Evolutionary conservation across 495 filamentous ascomycete species (phyloP), one percentile per base, ranked within the genome.

Genomic region (Oidiodendron maius): DNA sequence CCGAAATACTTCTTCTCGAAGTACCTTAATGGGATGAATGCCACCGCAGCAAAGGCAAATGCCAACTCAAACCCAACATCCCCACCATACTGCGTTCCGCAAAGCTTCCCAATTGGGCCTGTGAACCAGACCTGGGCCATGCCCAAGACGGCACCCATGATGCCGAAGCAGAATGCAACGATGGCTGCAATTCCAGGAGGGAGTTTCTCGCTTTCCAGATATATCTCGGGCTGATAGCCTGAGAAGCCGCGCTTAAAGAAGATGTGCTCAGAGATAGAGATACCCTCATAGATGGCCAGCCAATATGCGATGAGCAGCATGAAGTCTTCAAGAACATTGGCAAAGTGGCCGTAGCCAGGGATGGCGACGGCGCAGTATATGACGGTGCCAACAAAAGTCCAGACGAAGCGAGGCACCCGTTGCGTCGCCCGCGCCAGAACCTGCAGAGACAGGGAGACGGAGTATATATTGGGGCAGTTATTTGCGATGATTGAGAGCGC

Each of bases 401-500:
- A 93, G 47, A 91, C 52, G 62, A 88, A 90, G 4, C 88, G 81
- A 15, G 88, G 88, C 47, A 94, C 77, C 36, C 70, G 71, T 61
- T 82, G 80, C 12, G 81, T 80, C 60, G 70, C 73, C 34, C 73
- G 73, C 16, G 75, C 77, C 24, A 94, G 61, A 10, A 89, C 75
- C 62, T 91, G 87, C 40, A 91, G 71, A 24, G 82, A 82, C 20
- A 94, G 74, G 2, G 77, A 77, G 36, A 93, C 80, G 30, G 85
- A 88, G 71, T 95, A 95, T 57, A 89, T 84, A 69, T 85, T 89
- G n/a, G 91, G 87, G 67, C 83, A 89, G 69, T 90, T 91, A 70
- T 85, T 91, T 48, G 85, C 84, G 54, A 91, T 77, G 60, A 89
- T 91, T 53, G 79, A 83, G 22, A 91, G 75, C 0, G 86, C 83